Base-by-base conservation (phyloP, 352 stramenopile species). In the Globisporangium parvum region DNA sequence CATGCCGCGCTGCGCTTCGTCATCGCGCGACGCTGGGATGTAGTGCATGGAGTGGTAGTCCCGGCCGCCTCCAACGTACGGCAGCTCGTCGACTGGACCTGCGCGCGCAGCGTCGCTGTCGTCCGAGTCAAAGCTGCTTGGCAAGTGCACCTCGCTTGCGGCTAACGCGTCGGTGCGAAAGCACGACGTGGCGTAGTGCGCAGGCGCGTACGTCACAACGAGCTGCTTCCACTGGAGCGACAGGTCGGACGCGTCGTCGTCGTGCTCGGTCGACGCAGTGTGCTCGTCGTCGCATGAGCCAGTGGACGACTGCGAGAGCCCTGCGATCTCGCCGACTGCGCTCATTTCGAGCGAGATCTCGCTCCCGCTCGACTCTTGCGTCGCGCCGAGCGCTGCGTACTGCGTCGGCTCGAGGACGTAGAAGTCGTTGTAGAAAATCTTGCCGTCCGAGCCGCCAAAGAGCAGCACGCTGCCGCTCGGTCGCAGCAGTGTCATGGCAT, bases 41-140 rank as follows among this genome's bases (percentile, higher is more conserved):
- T 91, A 91, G 63, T 91, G 80, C 77, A 91, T 88, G 12, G 74
- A 73, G 63, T 88, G 77, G 56, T 85, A 77, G 57, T 87, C 75
- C 39, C 80, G 74, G 0, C 60, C 64, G n/a, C 31, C 26, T 3
- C 61, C 67, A 0, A 67, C 35, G 14, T 69, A 50, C 24, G 53
- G 42, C 12, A 62, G 45, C 17, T 66, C 53, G 33, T 49, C 14
- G 20, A 15, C 14, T 49, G 18, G 24, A 55, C 18, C n/a, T 45
- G 14, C 9, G 20, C 9, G 5, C 17, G 18, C 39, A 9, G 39
- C 14, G 39, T 37, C 31, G 10, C 48, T 62, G 28, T 48, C 59
- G 3, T 67, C 44, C 15, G 62, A 66, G 24, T 53, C 47, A 11
- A 64, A 53, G 51, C 57, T 70, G 40, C 47, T 70, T 15, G 31